These are phyloP conservation scores for Salix purpurea DNA, from an alignment of 345 rosid genomes.

Conservation along the genomic window DNA sequence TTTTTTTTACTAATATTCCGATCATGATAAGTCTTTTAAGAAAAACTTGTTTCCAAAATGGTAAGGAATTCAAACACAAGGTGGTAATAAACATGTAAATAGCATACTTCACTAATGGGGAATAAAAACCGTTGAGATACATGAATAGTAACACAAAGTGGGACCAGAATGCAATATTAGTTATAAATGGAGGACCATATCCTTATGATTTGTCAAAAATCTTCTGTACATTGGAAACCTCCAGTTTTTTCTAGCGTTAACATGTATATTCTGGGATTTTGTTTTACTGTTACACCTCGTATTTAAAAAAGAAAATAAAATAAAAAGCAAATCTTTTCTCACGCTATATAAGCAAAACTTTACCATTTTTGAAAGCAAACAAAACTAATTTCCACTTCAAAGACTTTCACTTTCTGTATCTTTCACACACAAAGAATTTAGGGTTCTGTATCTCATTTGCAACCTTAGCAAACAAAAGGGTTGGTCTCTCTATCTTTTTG, in stretches of 20 bases:
- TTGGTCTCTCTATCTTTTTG: not conserved
- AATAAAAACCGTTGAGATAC: too few species aligned
- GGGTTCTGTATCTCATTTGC: not conserved
- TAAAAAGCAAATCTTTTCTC: not conserved
- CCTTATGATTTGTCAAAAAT: not conserved
- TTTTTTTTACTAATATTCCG: too few species aligned
- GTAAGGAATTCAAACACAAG: too few species aligned
- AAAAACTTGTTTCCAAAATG: too few species aligned
- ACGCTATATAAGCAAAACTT: slow-evolving; percentile 10
- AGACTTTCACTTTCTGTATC: not conserved
- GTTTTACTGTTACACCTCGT: not conserved
- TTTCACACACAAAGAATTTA: not conserved
- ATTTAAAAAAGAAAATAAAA: not conserved
- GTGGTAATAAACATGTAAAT: too few species aligned
- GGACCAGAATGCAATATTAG: too few species aligned
- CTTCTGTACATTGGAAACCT: slow-evolving; percentile 5
- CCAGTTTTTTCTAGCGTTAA: slow-evolving; percentile 18
- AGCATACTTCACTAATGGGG: too few species aligned
- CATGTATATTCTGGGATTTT: not conserved
- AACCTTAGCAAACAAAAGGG: not conserved
- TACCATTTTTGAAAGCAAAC: slow-evolving; percentile 1
- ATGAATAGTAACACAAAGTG: too few species aligned
- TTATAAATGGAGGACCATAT: too few species aligned
- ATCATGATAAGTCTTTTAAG: too few species aligned
- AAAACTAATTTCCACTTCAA: not conserved